Conservation (phyloP, 192 early-diverging fungal genomes). For the Chytriomyces sp. region DNA sequence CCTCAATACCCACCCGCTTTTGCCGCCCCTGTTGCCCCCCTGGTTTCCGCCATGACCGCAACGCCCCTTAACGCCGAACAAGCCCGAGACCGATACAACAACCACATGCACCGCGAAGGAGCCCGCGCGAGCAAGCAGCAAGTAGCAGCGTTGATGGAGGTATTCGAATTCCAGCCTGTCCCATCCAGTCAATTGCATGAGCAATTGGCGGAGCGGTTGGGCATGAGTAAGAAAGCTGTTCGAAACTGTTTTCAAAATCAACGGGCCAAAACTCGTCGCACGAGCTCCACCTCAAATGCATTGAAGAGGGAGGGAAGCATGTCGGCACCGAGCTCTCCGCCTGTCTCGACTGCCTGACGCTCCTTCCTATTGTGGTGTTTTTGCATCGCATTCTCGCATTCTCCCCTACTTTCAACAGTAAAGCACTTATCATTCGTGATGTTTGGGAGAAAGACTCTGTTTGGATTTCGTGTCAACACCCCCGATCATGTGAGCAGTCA, state of each 20-base stretch:
- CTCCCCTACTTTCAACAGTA: background rate
- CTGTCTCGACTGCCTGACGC: too few relatives aligned
- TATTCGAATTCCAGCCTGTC: conserved; percentile 71
- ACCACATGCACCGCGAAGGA: background rate
- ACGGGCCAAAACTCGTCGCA: conserved; percentile 62
- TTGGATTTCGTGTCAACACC: background rate
- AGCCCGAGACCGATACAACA: background rate
- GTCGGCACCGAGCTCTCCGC: too few relatives aligned
- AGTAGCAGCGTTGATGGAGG: conserved; percentile 67
- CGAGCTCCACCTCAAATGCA: background rate
- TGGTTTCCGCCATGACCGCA: background rate
- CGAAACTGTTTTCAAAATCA: conserved; percentile 89
- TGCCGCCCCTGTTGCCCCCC: background rate
- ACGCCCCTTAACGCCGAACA: background rate
- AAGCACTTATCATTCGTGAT: background rate
- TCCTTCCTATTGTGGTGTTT: too few relatives aligned
- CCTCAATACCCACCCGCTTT: too few relatives aligned
- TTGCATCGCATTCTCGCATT: background rate
- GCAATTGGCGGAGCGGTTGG: conserved; percentile 59
- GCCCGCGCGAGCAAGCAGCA: conserved; percentile 70
- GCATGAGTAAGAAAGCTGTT: conserved; percentile 74
- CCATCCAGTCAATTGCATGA: conserved; percentile 65
- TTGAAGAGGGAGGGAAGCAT: background rate
- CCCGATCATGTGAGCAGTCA: too few relatives aligned
- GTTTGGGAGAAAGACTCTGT: background rate